Base-by-base conservation (phyloP, 2,329 filamentous ascomycete species). In the Aspergillaceae sp. region DNA sequence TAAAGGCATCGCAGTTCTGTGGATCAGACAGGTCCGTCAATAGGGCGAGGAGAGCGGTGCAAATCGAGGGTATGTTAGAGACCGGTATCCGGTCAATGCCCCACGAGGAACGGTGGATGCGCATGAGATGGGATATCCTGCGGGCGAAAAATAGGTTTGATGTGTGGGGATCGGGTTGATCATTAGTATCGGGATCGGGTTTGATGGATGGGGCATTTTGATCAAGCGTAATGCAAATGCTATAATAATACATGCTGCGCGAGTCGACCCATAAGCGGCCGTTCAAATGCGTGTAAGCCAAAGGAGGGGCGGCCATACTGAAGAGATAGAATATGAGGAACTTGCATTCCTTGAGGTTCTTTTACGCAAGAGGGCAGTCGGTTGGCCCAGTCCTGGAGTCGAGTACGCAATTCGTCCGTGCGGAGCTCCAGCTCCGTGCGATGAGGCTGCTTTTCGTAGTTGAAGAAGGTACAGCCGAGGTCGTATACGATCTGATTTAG, bases 171-270 rank as follows among this genome's bases (percentile, higher is more conserved):
- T 45, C 11, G 56, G 41, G 34, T 51, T 45, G 33, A 52, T 47
- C 6, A 49, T 19, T 38, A 27, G 11, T 38, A 26, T 38, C 36
- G 11, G 19, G 36, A 7, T 38, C 36, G 7, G 7, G 6, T 27
- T 38, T 38, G 11, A 27, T 28, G 5, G 36, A 38, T 9, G 26
- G 36, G 6, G 36, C 19, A 2, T 28, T 4, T 38, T 38, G 36
- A 8, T 7, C 7, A 8, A 38, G 19, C 11, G 36, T 27, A 26
- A 38, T 38, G 36, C 36, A 38, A 8, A 66, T 56, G n/a, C 57
- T 50, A 42, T 70, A 61, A 38, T 67, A 65, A 38, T 68, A 62
- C 51, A 68, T 64, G 40, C 66, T 69, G 11, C n/a, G 7, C 10
- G 4, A 2, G 6, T 10, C 6, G 7, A 19, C 19, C 19, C 19